These are phyloP conservation scores for Cercospora berteroae DNA, from an alignment of 2,329 filamentous ascomycete species.

Conservation along the genomic window DNA sequence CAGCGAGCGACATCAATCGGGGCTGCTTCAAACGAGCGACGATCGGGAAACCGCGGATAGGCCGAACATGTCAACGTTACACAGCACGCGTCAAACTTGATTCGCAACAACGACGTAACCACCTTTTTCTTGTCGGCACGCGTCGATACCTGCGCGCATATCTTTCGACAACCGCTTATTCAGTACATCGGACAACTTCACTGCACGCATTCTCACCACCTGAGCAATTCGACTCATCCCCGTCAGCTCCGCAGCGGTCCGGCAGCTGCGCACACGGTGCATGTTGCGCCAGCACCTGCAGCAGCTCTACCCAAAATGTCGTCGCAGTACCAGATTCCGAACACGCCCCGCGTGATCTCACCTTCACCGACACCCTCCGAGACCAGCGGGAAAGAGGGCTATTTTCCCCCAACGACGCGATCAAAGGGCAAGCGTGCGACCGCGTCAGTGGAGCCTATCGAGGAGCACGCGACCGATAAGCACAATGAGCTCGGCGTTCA, in stretches of 20 bases:
- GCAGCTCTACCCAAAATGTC: constrained; percentile 23
- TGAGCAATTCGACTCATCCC: neutral
- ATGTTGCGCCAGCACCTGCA: constrained; percentile 3
- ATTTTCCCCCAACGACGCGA: constrained; percentile 73
- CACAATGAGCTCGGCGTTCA: constrained; percentile 17
- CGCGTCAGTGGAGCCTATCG: constrained; percentile 57
- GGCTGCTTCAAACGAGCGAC: neutral
- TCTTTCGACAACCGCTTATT: neutral
- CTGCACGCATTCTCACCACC: neutral
- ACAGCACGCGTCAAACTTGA: constrained; percentile 21
- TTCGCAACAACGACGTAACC: constrained; percentile 1
- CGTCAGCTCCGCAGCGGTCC: constrained; percentile 14
- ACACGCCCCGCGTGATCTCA: constrained; percentile 83
- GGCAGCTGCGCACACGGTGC: constrained; percentile 14
- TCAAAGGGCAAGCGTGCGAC: constrained; percentile 66
- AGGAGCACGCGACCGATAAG: constrained; percentile 51
- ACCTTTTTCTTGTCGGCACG: neutral
- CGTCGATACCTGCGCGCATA: neutral
- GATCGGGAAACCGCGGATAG: neutral
- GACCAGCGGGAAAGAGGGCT: constrained; percentile 54
- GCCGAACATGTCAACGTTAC: constrained; percentile 18
- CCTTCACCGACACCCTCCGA: constrained; percentile 76
- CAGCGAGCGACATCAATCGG: neutral
- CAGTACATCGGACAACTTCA: neutral
- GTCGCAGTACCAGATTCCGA: constrained; percentile 61